Evolutionary conservation across 208 protist genomes (phyloP).

Genomic region (Tritrichomonas musculus): DNA sequence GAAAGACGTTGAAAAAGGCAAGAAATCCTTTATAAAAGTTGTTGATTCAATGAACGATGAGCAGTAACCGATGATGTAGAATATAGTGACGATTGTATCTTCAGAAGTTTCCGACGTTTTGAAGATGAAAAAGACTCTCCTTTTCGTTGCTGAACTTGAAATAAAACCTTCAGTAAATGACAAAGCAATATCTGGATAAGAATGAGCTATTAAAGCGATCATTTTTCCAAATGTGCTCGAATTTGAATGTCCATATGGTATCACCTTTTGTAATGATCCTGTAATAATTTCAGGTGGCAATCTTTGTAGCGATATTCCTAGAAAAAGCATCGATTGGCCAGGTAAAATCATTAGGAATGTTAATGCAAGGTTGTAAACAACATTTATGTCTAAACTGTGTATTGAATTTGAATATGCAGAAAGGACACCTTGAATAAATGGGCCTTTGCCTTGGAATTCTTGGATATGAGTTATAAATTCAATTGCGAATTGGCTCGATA

Average conservation of each 20-base stretch:
- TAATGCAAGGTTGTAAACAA: background rate
- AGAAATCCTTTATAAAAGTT: background rate
- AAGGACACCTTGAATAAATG: background rate
- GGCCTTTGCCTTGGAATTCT: background rate
- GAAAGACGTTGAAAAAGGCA: background rate
- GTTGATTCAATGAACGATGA: background rate
- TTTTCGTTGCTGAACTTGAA: background rate
- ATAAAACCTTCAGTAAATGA: background rate
- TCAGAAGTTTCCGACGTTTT: background rate
- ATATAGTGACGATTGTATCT: background rate
- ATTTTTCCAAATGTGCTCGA: background rate
- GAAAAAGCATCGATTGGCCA: background rate
- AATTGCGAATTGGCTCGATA: background rate
- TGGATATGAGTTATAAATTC: background rate
- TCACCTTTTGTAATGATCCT: background rate
- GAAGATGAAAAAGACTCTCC: background rate
- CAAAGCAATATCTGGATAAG: background rate
- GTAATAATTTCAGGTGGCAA: background rate
- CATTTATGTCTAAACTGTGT: background rate
- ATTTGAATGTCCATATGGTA: background rate
- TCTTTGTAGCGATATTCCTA: background rate
- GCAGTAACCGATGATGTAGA: background rate
- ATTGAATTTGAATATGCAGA: background rate
- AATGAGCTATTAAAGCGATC: constrained; percentile 1
- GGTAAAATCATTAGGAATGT: background rate